Evolutionary conservation across 805 yeast genomes (phyloP), one percentile per base, ranked within the genome.

Genomic region (Kazachstania africana): DNA sequence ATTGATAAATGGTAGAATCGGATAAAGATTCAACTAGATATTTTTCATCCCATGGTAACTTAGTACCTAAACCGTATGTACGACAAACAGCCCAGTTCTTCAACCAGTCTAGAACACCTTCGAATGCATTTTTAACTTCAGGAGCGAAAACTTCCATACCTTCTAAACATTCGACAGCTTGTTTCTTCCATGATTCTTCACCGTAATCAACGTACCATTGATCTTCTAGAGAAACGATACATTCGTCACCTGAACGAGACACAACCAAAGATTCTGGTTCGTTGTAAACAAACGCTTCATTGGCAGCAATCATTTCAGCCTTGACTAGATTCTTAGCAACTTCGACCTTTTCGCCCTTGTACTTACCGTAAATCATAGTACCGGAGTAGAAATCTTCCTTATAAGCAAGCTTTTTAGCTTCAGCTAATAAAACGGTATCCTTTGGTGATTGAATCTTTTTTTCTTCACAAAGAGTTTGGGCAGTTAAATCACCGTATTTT

Each of bases 201-300:
- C 98, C 98, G 51, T 91, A 91, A 57, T 91, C 96, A 48, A 83
- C 71, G 60, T 75, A 91, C 98, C 98, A 91, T 67, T 91, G 98
- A 62, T 91, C 97, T 63, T 93, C 97, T 32, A 91, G 71, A 5
- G 97, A 84, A 25, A 91, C 98, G 48, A 88, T 76, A 70, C 98
- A 91, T 37, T 77, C 84, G 56, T 91, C 98, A 44, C 96, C 96
- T 26, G 95, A 83, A 63, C 98, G 80, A 12, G 97, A 88, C 28
- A 83, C 70, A 28, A 91, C 95, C 26, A 65, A 64, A 26, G 78
- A 72, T 62, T 91, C 98, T 27, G 98, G 98, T 66, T 91, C 98
- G 47, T 78, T 78, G 68, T 91, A 91, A 31, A 77, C 78, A 48
- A 91, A 83, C 3, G 95, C 95, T 26, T 72, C 72, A 33, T 85